Base-by-base conservation (phyloP, 176 grass and related monocot genomes). In the Rhipidocladum racemiflorum region DNA sequence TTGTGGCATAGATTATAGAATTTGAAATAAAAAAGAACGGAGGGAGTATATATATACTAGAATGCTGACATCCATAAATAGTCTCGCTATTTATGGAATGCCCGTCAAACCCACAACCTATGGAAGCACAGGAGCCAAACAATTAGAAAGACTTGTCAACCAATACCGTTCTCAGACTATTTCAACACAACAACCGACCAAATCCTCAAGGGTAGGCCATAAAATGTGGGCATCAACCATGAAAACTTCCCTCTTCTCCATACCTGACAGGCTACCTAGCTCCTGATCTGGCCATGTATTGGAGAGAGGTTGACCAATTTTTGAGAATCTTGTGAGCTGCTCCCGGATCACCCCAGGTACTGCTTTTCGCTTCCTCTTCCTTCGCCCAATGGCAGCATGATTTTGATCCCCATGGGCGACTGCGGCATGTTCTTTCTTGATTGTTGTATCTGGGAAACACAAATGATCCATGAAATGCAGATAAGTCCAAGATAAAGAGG, bases 51-150 rank as follows among this genome's bases (percentile, higher is more conserved):
- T 39, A 38, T 6, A 1, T 42, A 42, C 36, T 13, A 20, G 40
- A 68, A 24, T 25, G 21, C 65, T 0, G 4, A 24, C 9, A 6
- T 20, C 20, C 18, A 23, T 67, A 38, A 42, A 23, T 40, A 20
- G 17, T 32, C 24, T 49, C 20, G 14, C 83, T 86, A 86, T 79
- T 86, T 79, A 78, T 85, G 43, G 75, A 85, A 71, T n/a, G 17
- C 55, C 55, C 40, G 34, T 39, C 54, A 34, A 21, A 72, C 40
- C 35, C 20, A 69, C 66, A 86, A 25, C 67, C 25, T 25, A 42
- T 54, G 56, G 75, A 54, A 85, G 56, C 56, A 75, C 48, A 75
- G 44, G 60, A 50, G 50, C 81, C 81, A 75, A 75, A 30, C 60
- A 29, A 55, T 42, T n/a, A 42, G 15, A 75, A 54, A 50, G 8